Evolutionary conservation across 2,329 filamentous ascomycete species (phyloP).

Genomic region (Blumeria hordei): DNA sequence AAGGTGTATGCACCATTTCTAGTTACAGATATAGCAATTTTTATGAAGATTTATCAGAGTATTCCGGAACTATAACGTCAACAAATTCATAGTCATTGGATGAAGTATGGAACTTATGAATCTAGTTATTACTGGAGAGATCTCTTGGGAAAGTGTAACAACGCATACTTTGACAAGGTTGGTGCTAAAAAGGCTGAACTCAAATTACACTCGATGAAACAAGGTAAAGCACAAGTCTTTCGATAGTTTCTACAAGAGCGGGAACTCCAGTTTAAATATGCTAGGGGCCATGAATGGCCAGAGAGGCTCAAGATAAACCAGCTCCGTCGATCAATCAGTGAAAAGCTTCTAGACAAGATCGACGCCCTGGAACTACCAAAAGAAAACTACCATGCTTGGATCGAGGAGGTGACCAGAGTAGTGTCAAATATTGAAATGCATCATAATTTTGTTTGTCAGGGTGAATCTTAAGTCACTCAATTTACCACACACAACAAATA

Average conservation of each 20-base stretch:
- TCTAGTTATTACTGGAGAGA: neutral
- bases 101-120: neutral
- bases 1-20: neutral
- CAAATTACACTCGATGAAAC: neutral
- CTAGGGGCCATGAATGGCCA: neutral
- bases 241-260: neutral
- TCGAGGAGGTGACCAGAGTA: neutral
- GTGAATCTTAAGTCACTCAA: neutral
- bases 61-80: neutral
- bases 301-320: neutral
- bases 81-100: neutral
- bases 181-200: neutral
- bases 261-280: neutral
- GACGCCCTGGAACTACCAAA: neutral
- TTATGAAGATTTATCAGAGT: neutral
- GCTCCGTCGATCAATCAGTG: neutral
- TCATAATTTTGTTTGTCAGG: neutral
- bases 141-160: neutral
- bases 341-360: neutral
- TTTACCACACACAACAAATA: neutral
- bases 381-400: neutral
- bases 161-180: neutral
- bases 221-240: neutral
- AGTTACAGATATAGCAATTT: neutral
- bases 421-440: neutral